A percentile compares a stretch with the other conserved stretches of the same genome.
Evolutionary conservation across 2,329 filamentous ascomycete genomes (phyloP).

Genomic region (Aspergillus flavus): DNA sequence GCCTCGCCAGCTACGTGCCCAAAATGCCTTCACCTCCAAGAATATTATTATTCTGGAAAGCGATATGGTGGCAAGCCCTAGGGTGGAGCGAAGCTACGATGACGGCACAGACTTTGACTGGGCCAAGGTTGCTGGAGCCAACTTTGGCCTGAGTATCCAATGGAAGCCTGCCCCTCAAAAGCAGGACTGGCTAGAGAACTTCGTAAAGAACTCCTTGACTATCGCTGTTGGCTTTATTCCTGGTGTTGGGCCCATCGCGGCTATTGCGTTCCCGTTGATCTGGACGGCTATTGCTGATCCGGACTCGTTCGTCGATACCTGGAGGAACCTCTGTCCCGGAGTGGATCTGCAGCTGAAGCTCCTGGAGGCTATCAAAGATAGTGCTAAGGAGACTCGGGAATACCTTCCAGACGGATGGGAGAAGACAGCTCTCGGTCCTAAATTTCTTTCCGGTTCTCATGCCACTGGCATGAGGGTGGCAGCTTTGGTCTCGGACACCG

Average conservation of each 20-base stretch:
- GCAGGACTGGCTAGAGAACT: constrained; percentile 1
- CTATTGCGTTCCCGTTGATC: constrained; percentile 6
- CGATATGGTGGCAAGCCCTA: background rate
- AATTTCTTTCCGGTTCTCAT: background rate
- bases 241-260: background rate
- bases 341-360: constrained; percentile 2
- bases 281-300: constrained; percentile 7
- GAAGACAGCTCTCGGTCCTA: background rate
- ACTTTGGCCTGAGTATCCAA: constrained; percentile 5
- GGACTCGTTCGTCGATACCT: background rate
- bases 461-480: background rate
- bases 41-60: background rate
- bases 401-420: constrained; percentile 6
- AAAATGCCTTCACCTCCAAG: constrained; percentile 2
- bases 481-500: background rate
- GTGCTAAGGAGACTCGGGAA: background rate
- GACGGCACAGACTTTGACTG: background rate
- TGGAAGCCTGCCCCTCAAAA: background rate
- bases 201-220: background rate
- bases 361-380: background rate
- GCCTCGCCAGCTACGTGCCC: background rate
- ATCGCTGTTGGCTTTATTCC: constrained; percentile 5
- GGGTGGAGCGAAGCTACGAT: background rate
- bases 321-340: background rate
- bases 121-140: background rate